These are phyloP conservation scores for Sextonia rubra DNA, from an alignment of 164 flowering plant species.

Conservation along the genomic window DNA sequence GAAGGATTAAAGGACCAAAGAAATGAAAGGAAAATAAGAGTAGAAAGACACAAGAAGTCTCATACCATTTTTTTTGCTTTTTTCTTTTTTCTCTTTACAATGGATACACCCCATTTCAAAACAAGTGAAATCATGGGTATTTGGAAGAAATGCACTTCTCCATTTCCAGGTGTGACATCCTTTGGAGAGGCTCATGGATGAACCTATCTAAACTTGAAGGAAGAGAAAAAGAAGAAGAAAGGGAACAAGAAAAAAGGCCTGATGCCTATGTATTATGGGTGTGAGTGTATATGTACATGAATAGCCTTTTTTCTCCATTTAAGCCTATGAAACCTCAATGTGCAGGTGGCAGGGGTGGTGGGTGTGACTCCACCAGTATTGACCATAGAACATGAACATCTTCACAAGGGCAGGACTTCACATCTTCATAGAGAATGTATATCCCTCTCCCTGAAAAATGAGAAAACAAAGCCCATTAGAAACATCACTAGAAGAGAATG, in stretches of 20 bases:
- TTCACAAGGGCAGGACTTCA: slow-evolving; percentile 89
- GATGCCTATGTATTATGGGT: neutral
- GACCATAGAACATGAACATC: slow-evolving; percentile 98
- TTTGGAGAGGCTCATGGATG: neutral
- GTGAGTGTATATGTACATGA: slow-evolving; percentile 15
- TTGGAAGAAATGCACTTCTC: neutral
- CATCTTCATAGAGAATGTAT: slow-evolving; percentile 90
- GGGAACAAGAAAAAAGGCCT: neutral
- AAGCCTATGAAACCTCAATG: slow-evolving; percentile 20
- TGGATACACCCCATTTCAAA: neutral
- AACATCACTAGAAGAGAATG: neutral
- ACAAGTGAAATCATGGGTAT: neutral
- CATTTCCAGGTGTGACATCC: neutral
- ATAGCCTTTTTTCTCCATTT: neutral
- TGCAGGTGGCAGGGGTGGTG: slow-evolving; percentile 34
- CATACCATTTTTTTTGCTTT: neutral
- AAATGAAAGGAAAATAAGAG: neutral
- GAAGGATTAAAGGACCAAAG: neutral
- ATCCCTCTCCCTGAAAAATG: slow-evolving; percentile 78
- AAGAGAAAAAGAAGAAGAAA: neutral
- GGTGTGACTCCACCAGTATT: slow-evolving; percentile 77
- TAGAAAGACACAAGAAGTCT: neutral
- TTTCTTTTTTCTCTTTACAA: neutral
- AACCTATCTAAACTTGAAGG: neutral
- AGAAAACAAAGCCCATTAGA: neutral